These are phyloP conservation scores for Gleditsia sinensis DNA, from an alignment of 306 rosid species.

Conservation along the genomic window DNA sequence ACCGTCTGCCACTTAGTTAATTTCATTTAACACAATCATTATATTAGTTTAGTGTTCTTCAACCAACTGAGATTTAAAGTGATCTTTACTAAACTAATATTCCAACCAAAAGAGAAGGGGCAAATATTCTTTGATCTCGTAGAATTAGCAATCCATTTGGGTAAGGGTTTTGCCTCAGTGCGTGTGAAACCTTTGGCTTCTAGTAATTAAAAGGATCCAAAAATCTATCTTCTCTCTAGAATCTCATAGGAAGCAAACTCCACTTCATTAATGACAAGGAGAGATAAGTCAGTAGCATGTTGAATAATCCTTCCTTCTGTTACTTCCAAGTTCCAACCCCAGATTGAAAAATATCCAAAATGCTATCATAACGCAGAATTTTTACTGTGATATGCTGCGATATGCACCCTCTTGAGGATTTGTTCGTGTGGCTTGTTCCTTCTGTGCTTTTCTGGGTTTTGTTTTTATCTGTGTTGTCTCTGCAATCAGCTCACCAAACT, in stretches of 20 bases:
- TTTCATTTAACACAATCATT: slow-evolving; percentile 27
- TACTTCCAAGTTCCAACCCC: slow-evolving; percentile 3
- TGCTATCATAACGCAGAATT: slow-evolving; percentile 32
- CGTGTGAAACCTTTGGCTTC: slow-evolving; percentile 29
- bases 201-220: background rate
- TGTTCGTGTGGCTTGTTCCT: slow-evolving; percentile 29
- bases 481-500: slow-evolving; percentile 37
- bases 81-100: slow-evolving; percentile 24
- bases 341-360: slow-evolving; percentile 9
- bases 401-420: slow-evolving; percentile 49
- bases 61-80: slow-evolving; percentile 37
- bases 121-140: slow-evolving; percentile 30
- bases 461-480: slow-evolving; percentile 32
- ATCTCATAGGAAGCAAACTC: slow-evolving; percentile 13
- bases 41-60: slow-evolving; percentile 29
- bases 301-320: slow-evolving; percentile 2
- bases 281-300: slow-evolving; percentile 6
- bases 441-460: slow-evolving; percentile 35
- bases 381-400: slow-evolving; percentile 44
- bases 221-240: slow-evolving; percentile 3
- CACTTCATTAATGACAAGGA: slow-evolving; percentile 9
- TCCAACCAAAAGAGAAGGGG: slow-evolving; percentile 29
- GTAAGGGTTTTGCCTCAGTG: background rate
- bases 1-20: slow-evolving; percentile 38
- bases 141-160: background rate